These are phyloP conservation scores for Paraleonurus japonicus DNA, from an alignment of 257 asterid species.

Conservation along the genomic window DNA sequence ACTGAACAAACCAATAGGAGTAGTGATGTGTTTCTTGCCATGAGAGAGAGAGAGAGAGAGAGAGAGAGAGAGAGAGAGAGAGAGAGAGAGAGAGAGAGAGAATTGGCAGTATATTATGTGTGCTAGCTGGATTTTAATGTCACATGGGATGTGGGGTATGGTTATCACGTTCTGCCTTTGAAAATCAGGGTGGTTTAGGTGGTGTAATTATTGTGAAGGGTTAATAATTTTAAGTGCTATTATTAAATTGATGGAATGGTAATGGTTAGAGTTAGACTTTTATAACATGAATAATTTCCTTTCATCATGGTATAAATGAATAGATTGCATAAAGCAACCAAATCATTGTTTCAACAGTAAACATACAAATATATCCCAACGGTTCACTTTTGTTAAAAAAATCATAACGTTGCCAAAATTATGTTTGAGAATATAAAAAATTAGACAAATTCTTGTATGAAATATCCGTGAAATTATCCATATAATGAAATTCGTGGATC, in stretches of 20 bases:
- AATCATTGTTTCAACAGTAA: too few species aligned
- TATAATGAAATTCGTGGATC: too few species aligned
- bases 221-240: not conserved
- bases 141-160: slow-evolving; percentile 37
- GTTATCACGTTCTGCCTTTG: slow-evolving; percentile 8
- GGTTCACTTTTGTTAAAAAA: too few species aligned
- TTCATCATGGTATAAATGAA: slow-evolving; percentile 9
- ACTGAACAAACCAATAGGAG: slow-evolving; percentile 20
- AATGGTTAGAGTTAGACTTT: not conserved
- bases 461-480: too few species aligned
- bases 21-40: slow-evolving; percentile 28
- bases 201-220: slow-evolving; percentile 19
- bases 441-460: too few species aligned
- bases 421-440: too few species aligned
- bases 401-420: too few species aligned
- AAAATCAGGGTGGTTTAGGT: slow-evolving; percentile 23
- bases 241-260: not conserved
- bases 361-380: too few species aligned
- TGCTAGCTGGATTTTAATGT: not conserved
- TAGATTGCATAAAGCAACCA: not conserved
- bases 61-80: not conserved
- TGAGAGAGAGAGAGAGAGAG: not conserved
- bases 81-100: not conserved
- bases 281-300: not conserved
- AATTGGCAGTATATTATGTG: not conserved